phyloP scores from a whole-genome alignment of 2,329 filamentous ascomycete genomes.

The Hymenoscyphus infarciens region DNA sequence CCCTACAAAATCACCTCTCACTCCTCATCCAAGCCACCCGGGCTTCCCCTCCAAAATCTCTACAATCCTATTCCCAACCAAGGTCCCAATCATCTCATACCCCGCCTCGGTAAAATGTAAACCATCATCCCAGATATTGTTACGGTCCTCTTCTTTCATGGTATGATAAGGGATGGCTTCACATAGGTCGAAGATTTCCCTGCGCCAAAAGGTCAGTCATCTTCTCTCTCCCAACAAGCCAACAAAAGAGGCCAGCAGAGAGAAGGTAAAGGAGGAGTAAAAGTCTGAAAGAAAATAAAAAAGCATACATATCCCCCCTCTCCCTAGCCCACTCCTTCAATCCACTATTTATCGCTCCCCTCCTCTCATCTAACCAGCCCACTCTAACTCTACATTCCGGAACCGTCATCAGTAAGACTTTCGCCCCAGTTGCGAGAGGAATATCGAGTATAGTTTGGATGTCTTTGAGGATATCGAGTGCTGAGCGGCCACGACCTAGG shows the following conservation, averaged over 20 bases:
- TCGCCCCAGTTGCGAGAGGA: slow-evolving; percentile 45
- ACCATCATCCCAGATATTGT: slow-evolving; percentile 58
- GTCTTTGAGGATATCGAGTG: slow-evolving; percentile 44
- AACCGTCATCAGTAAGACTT: slow-evolving; percentile 60
- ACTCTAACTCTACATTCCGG: slow-evolving; percentile 44
- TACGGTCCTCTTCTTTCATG: slow-evolving; percentile 44
- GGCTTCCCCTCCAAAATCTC: slow-evolving; percentile 40
- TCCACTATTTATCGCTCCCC: slow-evolving; percentile 48
- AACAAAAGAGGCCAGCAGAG: background rate
- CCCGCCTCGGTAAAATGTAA: slow-evolving; percentile 56
- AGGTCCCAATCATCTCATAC: slow-evolving; percentile 59
- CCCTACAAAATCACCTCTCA: background rate
- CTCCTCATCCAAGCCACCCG: background rate
- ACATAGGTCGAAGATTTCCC: slow-evolving; percentile 54
- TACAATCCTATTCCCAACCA: slow-evolving; percentile 52
- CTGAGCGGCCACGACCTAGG: slow-evolving; percentile 40
- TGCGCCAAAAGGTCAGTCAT: slow-evolving; percentile 27
- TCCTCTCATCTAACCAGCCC: slow-evolving; percentile 35
- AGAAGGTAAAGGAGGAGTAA: background rate
- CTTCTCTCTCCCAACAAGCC: background rate
- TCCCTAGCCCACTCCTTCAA: slow-evolving; percentile 38
- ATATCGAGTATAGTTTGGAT: slow-evolving; percentile 48
- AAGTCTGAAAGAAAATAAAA: background rate
- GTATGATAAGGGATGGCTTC: slow-evolving; percentile 50
- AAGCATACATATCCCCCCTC: slow-evolving; percentile 19